Base-by-base conservation (phyloP, 495 filamentous ascomycete species). In the Hypoxylon fuscum region DNA sequence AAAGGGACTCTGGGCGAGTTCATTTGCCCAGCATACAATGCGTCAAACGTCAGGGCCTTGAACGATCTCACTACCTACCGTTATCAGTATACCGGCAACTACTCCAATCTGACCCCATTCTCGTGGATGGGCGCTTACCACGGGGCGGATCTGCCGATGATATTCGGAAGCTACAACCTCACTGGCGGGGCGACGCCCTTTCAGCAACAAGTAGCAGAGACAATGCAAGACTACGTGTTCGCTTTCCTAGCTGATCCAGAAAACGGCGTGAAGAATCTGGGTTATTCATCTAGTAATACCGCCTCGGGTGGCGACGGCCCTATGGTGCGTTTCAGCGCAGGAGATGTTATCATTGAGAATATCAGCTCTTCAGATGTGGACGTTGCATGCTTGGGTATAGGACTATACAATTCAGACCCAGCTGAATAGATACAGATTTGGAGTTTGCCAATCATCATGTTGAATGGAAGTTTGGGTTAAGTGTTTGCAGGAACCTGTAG, bases 71-170 rank as follows among this genome's bases (percentile, higher is more conserved):
- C 77, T 12, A 81, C 76, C 2, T 84, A 75, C 62, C 73, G 82
- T n/a, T 85, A 81, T 59, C 69, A 78, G 50, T 82, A 83, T 47
- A 72, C 72, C 11, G 83, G 81, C 0, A 81, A 77, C 42, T 85
- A 77, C 54, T 62, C 72, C 11, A 81, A 77, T 42, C 20, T 85
- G 8, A 79, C 72, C 15, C 73, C 74, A 0, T 70, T 66, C 23
- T 5, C 55, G 15, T 80, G 77, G 77, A 72, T 82, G 55, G 81
- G 81, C 6, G 81, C 82, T n/a, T 85, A 81, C 43, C 82, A 85
- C 51, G 72, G 70, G 1, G 71, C 74, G 34, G 76, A 83, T 45
- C 51, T 81, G 3, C 78, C 79, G 1, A 74, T 81, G 42, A 64
- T 79, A 15, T 82, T 83, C 55, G 80, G 80, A 29, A 77, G 70